These are phyloP conservation scores for Mycena floridula DNA, from an alignment of 768 basidiomycete species.

Conservation along the genomic window DNA sequence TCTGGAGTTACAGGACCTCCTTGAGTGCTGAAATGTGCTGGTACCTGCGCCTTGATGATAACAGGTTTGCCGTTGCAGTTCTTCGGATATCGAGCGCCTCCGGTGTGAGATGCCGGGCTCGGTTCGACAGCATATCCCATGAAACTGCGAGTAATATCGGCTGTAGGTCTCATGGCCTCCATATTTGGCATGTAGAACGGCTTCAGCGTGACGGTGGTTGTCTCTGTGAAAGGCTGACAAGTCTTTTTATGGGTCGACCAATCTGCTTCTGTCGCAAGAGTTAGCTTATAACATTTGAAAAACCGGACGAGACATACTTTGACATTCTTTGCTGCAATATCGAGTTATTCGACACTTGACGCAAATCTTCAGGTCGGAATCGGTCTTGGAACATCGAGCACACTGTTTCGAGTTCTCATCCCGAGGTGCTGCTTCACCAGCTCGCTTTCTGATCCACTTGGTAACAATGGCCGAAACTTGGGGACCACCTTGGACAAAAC, in stretches of 20 bases:
- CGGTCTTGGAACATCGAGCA: slow-evolving; percentile 20
- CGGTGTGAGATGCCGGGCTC: slow-evolving; percentile 2
- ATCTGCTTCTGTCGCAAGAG: slow-evolving; percentile 5
- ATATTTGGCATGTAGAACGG: slow-evolving; percentile 19
- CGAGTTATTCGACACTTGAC: slow-evolving; percentile 24
- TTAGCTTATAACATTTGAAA: neutral
- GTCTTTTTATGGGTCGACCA: slow-evolving; percentile 31
- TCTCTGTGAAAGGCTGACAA: slow-evolving; percentile 25
- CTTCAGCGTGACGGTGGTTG: slow-evolving; percentile 27
- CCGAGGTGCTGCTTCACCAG: slow-evolving; percentile 24
- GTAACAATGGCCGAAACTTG: slow-evolving; percentile 27
- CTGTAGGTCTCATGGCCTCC: slow-evolving; percentile 4
- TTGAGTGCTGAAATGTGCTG: slow-evolving; percentile 14
- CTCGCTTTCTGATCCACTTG: slow-evolving; percentile 27
- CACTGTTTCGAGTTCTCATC: slow-evolving; percentile 31
- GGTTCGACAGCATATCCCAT: slow-evolving; percentile 19
- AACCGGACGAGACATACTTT: slow-evolving; percentile 24
- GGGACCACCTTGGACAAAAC: slow-evolving; percentile 22
- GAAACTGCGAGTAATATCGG: slow-evolving; percentile 21
- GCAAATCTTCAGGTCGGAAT: slow-evolving; percentile 21
- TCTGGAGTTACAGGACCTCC: too few species aligned
- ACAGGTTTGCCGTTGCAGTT: slow-evolving; percentile 20
- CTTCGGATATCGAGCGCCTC: slow-evolving; percentile 3
- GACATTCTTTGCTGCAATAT: slow-evolving; percentile 35
- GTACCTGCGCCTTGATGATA: slow-evolving; percentile 36